A percentile compares a stretch with the other conserved stretches of the same genome.
These are phyloP conservation scores for Leishmania braziliensis DNA, from an alignment of 208 protist species.

Conservation along the genomic window DNA sequence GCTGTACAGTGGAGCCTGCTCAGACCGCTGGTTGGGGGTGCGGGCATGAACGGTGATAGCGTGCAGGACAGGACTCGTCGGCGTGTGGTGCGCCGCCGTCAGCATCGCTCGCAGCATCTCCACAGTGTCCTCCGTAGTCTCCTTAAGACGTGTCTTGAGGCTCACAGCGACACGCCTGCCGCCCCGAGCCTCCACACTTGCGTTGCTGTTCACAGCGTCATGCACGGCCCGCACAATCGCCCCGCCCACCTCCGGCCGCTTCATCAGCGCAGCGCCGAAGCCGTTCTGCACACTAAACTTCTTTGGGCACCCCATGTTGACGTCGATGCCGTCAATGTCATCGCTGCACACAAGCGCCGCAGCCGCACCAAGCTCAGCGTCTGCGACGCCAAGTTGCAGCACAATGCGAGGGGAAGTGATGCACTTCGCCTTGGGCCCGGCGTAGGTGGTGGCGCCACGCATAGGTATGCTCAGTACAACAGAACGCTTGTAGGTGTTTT, in stretches of 20 bases:
- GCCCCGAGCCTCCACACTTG: constrained; percentile 16
- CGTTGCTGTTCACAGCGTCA: constrained; percentile 39
- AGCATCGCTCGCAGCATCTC: constrained; percentile 71
- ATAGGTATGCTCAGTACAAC: constrained; percentile 50
- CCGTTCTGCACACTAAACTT: constrained; percentile 96
- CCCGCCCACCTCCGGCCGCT: constrained; percentile 47
- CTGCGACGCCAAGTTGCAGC: constrained; percentile 94
- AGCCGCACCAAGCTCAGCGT: constrained; percentile 64
- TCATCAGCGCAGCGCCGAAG: constrained; percentile 97
- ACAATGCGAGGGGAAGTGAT: constrained; percentile 56
- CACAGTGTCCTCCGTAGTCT: constrained; percentile 53
- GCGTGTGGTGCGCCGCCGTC: constrained; percentile 45
- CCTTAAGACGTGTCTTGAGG: constrained; percentile 79
- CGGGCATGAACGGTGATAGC: constrained; percentile 90
- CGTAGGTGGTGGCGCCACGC: neutral
- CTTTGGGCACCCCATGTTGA: constrained; percentile 99
- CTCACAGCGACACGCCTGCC: constrained; percentile 58
- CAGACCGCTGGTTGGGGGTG: constrained; percentile 57
- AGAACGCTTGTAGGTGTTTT: constrained; percentile 67
- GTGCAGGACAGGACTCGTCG: constrained; percentile 44
- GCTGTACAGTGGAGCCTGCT: constrained; percentile 61
- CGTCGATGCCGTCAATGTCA: constrained; percentile 96
- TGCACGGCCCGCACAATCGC: constrained; percentile 71
- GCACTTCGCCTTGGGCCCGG: neutral
- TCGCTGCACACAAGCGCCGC: constrained; percentile 85